Conservation (phyloP, 1,139 yeast species). For the Wickerhamomyces sp. region DNA sequence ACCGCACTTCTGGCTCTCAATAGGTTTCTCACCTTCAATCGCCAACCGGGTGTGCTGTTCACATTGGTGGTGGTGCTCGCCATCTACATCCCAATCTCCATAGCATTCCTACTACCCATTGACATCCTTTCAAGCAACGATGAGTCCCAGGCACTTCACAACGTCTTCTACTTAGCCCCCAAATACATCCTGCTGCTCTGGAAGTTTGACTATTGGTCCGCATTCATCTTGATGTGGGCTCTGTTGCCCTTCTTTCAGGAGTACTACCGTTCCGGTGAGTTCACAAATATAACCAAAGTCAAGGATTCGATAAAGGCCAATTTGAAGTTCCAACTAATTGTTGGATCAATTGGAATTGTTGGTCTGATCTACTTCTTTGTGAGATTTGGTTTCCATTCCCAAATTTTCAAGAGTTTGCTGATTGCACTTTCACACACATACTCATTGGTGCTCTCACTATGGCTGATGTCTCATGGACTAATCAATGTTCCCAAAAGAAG, state of each 20-base stretch:
- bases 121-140: constrained; percentile 40
- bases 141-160: constrained; percentile 20
- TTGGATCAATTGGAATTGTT: constrained; percentile 46
- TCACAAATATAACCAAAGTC: constrained; percentile 39
- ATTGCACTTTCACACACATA: constrained; percentile 81
- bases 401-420: constrained; percentile 58
- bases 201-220: constrained; percentile 77
- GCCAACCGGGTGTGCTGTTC: constrained; percentile 19
- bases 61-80: constrained; percentile 33
- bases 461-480: constrained; percentile 85
- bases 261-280: constrained; percentile 67
- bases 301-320: constrained; percentile 55
- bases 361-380: constrained; percentile 59
- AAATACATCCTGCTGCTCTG: constrained; percentile 53
- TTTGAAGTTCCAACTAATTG: constrained; percentile 53
- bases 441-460: constrained; percentile 66
- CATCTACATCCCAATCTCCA: constrained; percentile 49
- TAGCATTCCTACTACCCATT: constrained; percentile 49
- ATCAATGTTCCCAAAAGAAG: constrained; percentile 61
- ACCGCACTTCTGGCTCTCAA: constrained; percentile 16
- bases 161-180: constrained; percentile 37
- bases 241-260: constrained; percentile 68
- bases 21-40: constrained; percentile 13
- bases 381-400: constrained; percentile 53
- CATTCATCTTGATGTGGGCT: constrained; percentile 72